These are phyloP conservation scores for Volvox reticuliferus DNA, from an alignment of 139 green algal genomes.

Conservation along the genomic window DNA sequence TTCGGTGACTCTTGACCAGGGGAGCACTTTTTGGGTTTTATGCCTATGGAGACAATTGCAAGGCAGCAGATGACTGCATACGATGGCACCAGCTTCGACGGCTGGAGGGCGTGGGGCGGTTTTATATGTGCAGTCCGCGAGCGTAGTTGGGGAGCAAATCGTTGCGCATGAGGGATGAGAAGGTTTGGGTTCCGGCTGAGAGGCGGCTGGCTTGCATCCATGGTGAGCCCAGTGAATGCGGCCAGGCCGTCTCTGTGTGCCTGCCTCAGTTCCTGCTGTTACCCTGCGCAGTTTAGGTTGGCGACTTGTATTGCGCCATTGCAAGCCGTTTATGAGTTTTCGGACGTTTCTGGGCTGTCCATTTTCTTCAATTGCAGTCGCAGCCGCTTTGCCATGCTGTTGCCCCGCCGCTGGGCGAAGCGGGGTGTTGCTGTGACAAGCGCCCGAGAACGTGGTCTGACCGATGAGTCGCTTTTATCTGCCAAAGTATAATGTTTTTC, in stretches of 20 bases:
- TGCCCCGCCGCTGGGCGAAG: conserved; percentile 17
- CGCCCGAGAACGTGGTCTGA: conserved; percentile 17
- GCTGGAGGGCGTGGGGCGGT: background rate
- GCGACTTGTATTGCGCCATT: background rate
- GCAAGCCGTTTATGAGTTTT: background rate
- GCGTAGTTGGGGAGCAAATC: background rate
- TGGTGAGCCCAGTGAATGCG: background rate
- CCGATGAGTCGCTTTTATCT: conserved; percentile 20
- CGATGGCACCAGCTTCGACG: no score
- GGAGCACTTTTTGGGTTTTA: background rate
- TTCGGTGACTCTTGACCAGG: background rate
- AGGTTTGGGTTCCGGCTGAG: no score
- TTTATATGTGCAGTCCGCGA: background rate
- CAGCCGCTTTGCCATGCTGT: conserved; percentile 1
- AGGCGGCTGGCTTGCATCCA: background rate
- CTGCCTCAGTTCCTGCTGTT: background rate
- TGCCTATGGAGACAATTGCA: background rate
- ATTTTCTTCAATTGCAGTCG: background rate
- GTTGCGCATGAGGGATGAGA: background rate
- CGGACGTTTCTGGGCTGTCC: background rate
- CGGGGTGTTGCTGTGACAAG: conserved; percentile 33
- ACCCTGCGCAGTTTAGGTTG: background rate
- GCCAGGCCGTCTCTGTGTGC: background rate
- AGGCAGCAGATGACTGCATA: background rate
- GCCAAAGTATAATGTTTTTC: no score